A percentile compares a stretch with the other conserved stretches of the same genome.
Evolutionary conservation across 176 grass and related monocot species (phyloP).

Genomic region (Oropetium thomaeum): DNA sequence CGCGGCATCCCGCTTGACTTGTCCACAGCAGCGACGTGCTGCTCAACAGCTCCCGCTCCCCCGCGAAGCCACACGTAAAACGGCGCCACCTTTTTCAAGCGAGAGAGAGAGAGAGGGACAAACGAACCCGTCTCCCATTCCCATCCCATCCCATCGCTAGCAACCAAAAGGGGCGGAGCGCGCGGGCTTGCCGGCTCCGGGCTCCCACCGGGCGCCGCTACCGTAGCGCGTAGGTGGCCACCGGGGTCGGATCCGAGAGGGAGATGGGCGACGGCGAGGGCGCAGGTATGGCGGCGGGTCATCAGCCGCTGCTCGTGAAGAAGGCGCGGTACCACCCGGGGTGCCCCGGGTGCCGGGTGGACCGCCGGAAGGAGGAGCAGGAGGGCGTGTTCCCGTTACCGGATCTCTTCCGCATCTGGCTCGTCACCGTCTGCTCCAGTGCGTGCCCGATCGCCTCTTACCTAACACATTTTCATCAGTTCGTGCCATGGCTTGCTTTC

Average conservation of each 20-base stretch:
- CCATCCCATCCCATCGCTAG: too few species aligned
- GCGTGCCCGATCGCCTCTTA: neutral
- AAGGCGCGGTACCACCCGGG: constrained; percentile 18
- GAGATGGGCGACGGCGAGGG: constrained; percentile 14
- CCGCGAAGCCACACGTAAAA: too few species aligned
- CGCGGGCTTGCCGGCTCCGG: neutral
- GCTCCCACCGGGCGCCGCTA: neutral
- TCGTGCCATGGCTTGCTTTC: neutral
- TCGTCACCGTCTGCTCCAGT: constrained; percentile 52
- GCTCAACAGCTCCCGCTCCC: too few species aligned
- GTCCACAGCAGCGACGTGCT: too few species aligned
- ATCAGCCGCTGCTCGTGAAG: constrained; percentile 30
- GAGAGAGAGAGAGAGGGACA: too few species aligned
- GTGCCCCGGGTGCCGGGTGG: constrained; percentile 50
- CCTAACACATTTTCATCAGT: neutral
- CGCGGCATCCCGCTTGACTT: too few species aligned
- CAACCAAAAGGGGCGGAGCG: too few species aligned
- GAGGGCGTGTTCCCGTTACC: constrained; percentile 30
- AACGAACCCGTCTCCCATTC: too few species aligned
- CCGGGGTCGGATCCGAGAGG: neutral
- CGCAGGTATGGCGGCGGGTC: neutral
- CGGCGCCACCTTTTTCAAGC: too few species aligned
- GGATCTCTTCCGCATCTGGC: constrained; percentile 53
- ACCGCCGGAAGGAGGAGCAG: constrained; percentile 34
- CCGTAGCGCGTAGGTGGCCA: neutral